phyloP scores from a whole-genome alignment of 2,329 filamentous ascomycete genomes.

The Triangularia setosa region DNA sequence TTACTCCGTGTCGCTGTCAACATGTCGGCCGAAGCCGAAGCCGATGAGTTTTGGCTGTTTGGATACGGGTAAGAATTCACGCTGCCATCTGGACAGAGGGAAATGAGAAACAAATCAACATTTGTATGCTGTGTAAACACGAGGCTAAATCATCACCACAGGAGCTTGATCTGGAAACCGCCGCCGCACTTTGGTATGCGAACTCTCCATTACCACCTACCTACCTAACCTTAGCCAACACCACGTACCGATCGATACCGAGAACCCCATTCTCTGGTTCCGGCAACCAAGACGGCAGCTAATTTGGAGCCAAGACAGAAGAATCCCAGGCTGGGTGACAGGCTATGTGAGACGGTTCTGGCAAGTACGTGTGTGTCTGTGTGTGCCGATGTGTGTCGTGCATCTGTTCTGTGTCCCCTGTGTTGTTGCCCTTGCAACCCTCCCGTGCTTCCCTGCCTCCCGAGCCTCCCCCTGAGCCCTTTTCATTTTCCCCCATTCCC shows the following conservation, averaged over 20 bases:
- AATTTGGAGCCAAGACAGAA: slow-evolving; percentile 57
- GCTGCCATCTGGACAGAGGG: neutral
- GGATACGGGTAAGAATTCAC: slow-evolving; percentile 71
- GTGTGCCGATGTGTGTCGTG: neutral
- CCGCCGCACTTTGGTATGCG: slow-evolving; percentile 84
- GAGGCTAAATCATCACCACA: slow-evolving; percentile 32
- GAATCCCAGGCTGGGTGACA: slow-evolving; percentile 84
- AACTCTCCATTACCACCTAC: neutral
- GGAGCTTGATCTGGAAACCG: slow-evolving; percentile 97
- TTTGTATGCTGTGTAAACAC: slow-evolving; percentile 4
- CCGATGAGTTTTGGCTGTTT: slow-evolving; percentile 86
- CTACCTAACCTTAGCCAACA: neutral
- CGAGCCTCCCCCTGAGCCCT: slow-evolving; percentile 4
- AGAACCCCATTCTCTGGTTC: slow-evolving; percentile 12
- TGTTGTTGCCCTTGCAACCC: slow-evolving; percentile 1
- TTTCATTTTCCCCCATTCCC: neutral
- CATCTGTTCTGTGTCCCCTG: neutral
- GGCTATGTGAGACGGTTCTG: slow-evolving; percentile 95
- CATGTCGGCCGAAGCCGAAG: slow-evolving; percentile 38
- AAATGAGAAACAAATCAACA: neutral
- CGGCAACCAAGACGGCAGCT: slow-evolving; percentile 14
- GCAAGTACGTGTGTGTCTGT: slow-evolving; percentile 62
- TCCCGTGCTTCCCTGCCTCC: neutral
- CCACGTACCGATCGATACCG: slow-evolving; percentile 5
- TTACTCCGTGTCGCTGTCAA: slow-evolving; percentile 15